Evolutionary conservation across 2,329 filamentous ascomycete genomes (phyloP).

Genomic region (Apiospora hydei): DNA sequence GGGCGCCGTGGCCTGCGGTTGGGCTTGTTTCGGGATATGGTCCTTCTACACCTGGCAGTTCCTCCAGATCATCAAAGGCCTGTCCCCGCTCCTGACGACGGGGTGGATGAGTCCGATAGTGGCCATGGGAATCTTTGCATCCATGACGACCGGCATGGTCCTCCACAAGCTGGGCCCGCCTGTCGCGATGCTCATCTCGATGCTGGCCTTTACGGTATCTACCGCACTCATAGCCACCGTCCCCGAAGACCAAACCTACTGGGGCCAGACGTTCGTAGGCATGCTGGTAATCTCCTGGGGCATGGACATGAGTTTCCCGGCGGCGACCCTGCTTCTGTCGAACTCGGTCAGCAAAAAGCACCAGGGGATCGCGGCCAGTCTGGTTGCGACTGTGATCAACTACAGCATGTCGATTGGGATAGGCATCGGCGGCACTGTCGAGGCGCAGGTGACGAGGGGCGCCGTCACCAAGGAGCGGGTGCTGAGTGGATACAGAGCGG

Average conservation of each 20-base stretch:
- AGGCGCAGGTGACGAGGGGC: constrained; percentile 47
- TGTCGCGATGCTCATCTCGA: constrained; percentile 52
- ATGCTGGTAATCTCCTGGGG: constrained; percentile 66
- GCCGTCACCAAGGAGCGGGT: constrained; percentile 27
- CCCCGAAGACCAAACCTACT: constrained; percentile 66
- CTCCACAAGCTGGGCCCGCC: constrained; percentile 39
- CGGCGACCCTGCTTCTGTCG: constrained; percentile 66
- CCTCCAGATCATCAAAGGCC: constrained; percentile 41
- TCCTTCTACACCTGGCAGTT: constrained; percentile 51
- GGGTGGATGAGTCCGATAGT: constrained; percentile 39
- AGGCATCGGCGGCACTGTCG: constrained; percentile 71
- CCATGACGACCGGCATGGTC: constrained; percentile 38
- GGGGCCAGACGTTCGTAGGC: constrained; percentile 67
- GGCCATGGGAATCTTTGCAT: constrained; percentile 37
- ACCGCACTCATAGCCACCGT: constrained; percentile 53
- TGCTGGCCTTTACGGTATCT: constrained; percentile 52
- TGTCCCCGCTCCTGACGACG: constrained; percentile 43
- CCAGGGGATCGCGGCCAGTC: constrained; percentile 32
- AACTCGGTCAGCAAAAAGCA: constrained; percentile 56
- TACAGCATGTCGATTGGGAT: constrained; percentile 72
- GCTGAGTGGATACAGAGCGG: constrained; percentile 35
- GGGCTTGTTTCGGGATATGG: constrained; percentile 51
- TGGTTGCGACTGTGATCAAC: constrained; percentile 64
- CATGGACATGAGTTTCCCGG: constrained; percentile 73
- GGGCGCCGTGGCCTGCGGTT: constrained; percentile 49